A percentile compares a stretch with the other conserved stretches of the same genome.
Conservation (phyloP, 2,329 filamentous ascomycete species). For the Sporothrix phasma region DNA sequence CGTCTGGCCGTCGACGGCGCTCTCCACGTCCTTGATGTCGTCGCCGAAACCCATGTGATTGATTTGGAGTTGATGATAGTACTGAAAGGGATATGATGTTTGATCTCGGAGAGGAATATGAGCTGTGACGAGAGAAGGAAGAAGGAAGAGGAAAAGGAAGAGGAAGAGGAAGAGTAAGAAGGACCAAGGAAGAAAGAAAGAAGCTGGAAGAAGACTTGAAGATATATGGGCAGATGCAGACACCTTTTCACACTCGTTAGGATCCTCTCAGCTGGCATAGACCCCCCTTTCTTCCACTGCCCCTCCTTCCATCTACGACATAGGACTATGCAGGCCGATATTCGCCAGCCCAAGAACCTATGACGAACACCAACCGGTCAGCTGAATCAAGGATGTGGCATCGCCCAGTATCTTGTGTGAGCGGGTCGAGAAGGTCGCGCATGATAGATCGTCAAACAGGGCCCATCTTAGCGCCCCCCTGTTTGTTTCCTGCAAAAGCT, state of each 20-base stretch:
- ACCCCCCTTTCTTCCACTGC: not conserved
- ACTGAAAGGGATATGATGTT: not conserved
- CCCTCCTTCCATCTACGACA: not conserved
- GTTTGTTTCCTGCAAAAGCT: not conserved
- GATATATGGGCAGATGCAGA: too few relatives aligned
- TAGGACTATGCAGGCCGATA: not conserved
- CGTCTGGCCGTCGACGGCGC: slow-evolving; percentile 25
- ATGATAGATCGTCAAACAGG: not conserved
- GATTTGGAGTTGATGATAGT: not conserved
- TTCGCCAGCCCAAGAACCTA: not conserved
- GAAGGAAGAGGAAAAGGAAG: not conserved
- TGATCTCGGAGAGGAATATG: too few relatives aligned
- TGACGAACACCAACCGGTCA: too few relatives aligned
- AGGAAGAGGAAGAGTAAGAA: not conserved
- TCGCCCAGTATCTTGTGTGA: too few relatives aligned
- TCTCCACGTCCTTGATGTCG: slow-evolving; percentile 26
- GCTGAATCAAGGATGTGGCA: not conserved
- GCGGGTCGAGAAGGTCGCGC: not conserved
- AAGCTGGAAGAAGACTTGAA: too few relatives aligned
- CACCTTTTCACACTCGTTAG: too few relatives aligned
- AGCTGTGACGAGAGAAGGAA: not conserved
- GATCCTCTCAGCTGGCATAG: not conserved
- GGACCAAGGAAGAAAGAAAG: too few relatives aligned
- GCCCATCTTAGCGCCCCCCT: not conserved
- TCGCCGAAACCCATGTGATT: slow-evolving; percentile 21